A percentile compares a stretch with the other conserved stretches of the same genome.
These are phyloP conservation scores for Gentiana straminea DNA, from an alignment of 257 asterid genomes.

Conservation along the genomic window DNA sequence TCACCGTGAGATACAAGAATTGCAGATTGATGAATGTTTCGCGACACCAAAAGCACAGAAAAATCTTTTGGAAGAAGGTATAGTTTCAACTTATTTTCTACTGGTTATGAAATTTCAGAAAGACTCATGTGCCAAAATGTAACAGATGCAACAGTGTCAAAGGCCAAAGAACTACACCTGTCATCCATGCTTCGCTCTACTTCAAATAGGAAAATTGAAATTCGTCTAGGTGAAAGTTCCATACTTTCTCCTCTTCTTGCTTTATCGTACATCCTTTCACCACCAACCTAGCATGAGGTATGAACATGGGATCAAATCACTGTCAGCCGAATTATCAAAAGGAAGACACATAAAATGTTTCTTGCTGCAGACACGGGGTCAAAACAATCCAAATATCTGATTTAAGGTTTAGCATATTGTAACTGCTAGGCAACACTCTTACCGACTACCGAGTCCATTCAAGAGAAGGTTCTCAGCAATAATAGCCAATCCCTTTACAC, in stretches of 20 bases:
- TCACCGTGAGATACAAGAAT: not conserved
- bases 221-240: conserved; percentile 85
- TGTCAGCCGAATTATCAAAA: too few relatives aligned
- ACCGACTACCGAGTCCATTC: too few relatives aligned
- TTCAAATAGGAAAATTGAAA: conserved; percentile 65
- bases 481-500: too few relatives aligned
- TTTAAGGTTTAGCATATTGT: too few relatives aligned
- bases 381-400: too few relatives aligned
- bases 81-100: not conserved
- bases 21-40: not conserved
- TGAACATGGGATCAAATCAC: not conserved
- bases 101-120: not conserved
- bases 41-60: not conserved
- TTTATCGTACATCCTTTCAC: conserved; percentile 93
- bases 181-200: conserved; percentile 89
- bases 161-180: conserved; percentile 31
- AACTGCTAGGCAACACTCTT: too few relatives aligned
- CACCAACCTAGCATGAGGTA: conserved; percentile 61
- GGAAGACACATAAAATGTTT: too few relatives aligned
- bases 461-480: too few relatives aligned
- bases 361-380: too few relatives aligned
- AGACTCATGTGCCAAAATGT: not conserved
- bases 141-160: not conserved
- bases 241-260: conserved; percentile 96
- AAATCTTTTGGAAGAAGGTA: not conserved